These are phyloP conservation scores for Ustilago loliicola DNA, from an alignment of 1,284 basidiomycete genomes.

Conservation along the genomic window DNA sequence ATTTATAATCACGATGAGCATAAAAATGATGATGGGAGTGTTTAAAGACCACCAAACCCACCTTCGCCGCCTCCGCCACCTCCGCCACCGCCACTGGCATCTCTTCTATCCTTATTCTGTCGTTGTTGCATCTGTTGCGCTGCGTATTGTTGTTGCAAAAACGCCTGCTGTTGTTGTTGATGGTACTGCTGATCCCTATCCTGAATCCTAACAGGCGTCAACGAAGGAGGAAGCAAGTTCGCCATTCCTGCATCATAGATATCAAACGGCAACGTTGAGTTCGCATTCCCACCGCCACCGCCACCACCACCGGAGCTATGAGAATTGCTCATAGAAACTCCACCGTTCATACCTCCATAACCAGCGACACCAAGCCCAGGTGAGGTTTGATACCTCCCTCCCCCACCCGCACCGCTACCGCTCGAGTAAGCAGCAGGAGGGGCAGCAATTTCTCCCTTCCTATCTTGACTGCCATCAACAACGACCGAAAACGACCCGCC, in stretches of 20 bases:
- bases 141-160: slow-evolving; percentile 26
- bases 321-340: slow-evolving; percentile 12
- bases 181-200: slow-evolving; percentile 38
- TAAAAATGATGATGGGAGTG: background rate
- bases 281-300: background rate
- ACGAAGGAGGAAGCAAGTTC: slow-evolving; percentile 42
- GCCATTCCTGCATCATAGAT: slow-evolving; percentile 62
- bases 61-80: slow-evolving; percentile 15
- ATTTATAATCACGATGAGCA: background rate
- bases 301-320: slow-evolving; percentile 12
- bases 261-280: slow-evolving; percentile 53
- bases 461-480: slow-evolving; percentile 33
- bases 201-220: slow-evolving; percentile 49
- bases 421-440: slow-evolving; percentile 45
- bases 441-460: slow-evolving; percentile 29
- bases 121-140: slow-evolving; percentile 23
- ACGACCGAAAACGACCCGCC: slow-evolving; percentile 38
- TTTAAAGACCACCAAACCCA: slow-evolving; percentile 27
- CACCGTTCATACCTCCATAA: slow-evolving; percentile 26
- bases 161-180: slow-evolving; percentile 33
- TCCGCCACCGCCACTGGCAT: slow-evolving; percentile 11
- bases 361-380: slow-evolving; percentile 13
- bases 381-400: slow-evolving; percentile 26
- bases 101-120: slow-evolving; percentile 11
- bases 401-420: slow-evolving; percentile 5